Conservation (phyloP, 75 land plant genomes). For the Picea sitchensis region DNA sequence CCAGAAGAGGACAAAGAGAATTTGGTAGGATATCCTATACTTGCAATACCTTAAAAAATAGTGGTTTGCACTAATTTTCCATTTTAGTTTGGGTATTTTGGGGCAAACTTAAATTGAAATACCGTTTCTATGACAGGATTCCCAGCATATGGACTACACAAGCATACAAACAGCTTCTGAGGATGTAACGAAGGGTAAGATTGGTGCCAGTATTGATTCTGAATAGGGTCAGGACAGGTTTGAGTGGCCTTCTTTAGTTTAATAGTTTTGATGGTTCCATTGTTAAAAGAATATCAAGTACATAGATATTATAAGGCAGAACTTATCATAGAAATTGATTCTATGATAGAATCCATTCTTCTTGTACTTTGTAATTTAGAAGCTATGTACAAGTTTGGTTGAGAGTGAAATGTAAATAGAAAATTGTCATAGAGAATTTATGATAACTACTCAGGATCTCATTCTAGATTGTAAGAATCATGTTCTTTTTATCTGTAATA, state of each 20-base stretch:
- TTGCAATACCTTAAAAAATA: neutral
- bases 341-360: neutral
- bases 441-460: neutral
- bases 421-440: neutral
- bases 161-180: neutral
- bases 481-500: neutral
- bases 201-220: neutral
- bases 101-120: neutral
- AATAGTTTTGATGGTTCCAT: neutral
- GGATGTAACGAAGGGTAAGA: constrained; percentile 5
- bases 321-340: no score
- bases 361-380: neutral
- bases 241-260: neutral
- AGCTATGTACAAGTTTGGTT: constrained; percentile 1
- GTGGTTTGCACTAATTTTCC: neutral
- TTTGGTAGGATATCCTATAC: neutral
- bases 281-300: neutral
- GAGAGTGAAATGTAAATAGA: constrained; percentile 4
- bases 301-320: neutral
- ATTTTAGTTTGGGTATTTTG: neutral
- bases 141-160: constrained; percentile 4
- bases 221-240: neutral
- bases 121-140: neutral
- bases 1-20: constrained; percentile 7
- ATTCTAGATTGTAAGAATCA: neutral